Conservation (phyloP, 2,329 filamentous ascomycete genomes). For the Exophiala aquamarina region DNA sequence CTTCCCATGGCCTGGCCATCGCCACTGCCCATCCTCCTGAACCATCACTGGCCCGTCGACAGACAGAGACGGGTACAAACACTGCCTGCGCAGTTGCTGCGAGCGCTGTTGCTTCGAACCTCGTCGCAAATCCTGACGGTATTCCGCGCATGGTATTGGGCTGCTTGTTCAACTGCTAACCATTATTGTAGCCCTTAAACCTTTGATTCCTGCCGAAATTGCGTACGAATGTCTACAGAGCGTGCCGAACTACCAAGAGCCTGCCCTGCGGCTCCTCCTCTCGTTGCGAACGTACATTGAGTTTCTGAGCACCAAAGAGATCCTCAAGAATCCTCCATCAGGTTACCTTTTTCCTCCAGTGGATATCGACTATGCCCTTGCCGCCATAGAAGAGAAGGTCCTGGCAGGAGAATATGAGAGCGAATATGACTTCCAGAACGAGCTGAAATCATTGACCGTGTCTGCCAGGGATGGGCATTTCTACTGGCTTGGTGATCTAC, state of each 20-base stretch:
- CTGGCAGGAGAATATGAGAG: constrained; percentile 44
- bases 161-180: neutral
- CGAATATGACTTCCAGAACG: constrained; percentile 57
- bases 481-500: constrained; percentile 18
- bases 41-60: constrained; percentile 10
- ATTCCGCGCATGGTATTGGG: neutral
- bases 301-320: constrained; percentile 51
- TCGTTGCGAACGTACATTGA: constrained; percentile 33
- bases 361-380: constrained; percentile 44
- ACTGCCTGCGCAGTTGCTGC: constrained; percentile 15
- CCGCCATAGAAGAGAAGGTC: constrained; percentile 47
- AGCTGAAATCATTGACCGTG: constrained; percentile 54
- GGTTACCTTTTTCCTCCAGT: constrained; percentile 51
- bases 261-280: constrained; percentile 17
- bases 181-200: neutral
- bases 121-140: constrained; percentile 1
- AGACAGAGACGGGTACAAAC: constrained; percentile 6
- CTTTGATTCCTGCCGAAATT: constrained; percentile 14
- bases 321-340: constrained; percentile 53
- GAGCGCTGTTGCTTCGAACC: constrained; percentile 9
- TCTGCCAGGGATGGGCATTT: constrained; percentile 64
- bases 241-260: constrained; percentile 18
- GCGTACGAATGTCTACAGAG: constrained; percentile 24
- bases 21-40: constrained; percentile 7
- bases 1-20: neutral